Percentiles rank a stretch among this genome's conserved stretches.
phyloP scores from a whole-genome alignment of 139 green algal species.

The Tetradesmus obliquus region DNA sequence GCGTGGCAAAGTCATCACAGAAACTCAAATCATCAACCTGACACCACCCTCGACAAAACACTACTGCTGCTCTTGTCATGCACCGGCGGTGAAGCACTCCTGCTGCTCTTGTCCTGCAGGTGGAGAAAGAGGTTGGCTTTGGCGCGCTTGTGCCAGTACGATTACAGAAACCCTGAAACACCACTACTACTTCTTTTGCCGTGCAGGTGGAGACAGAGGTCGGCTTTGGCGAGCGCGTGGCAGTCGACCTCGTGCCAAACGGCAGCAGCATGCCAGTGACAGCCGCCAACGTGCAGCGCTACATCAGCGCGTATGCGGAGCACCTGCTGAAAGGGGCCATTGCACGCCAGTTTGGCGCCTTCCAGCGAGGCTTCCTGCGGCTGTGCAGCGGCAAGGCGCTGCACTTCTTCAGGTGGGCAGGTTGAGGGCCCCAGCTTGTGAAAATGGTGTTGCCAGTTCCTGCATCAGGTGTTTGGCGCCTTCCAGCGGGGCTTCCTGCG shows the following conservation, averaged over 20 bases:
- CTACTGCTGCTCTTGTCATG: background rate
- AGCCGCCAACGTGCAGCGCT: constrained; percentile 70
- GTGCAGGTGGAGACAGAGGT: constrained; percentile 9
- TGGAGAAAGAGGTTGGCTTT: constrained; percentile 13
- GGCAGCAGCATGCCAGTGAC: constrained; percentile 69
- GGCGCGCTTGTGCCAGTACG: background rate
- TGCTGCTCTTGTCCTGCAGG: background rate
- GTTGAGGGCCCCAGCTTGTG: background rate
- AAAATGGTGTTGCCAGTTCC: background rate
- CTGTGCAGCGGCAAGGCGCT: constrained; percentile 70
- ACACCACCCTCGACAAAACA: background rate
- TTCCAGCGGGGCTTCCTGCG: constrained; percentile 74
- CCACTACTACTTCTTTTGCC: background rate
- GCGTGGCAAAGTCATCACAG: no score
- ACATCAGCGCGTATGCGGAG: constrained; percentile 69
- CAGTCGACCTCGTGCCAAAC: constrained; percentile 66
- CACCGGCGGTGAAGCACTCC: background rate
- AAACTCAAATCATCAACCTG: background rate
- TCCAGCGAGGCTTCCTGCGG: constrained; percentile 71
- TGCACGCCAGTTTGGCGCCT: constrained; percentile 65
- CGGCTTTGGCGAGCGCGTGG: constrained; percentile 13
- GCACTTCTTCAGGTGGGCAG: constrained; percentile 50
- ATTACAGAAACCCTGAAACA: background rate
- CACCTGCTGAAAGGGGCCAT: constrained; percentile 59
- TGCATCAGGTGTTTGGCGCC: constrained; percentile 21